Base-by-base conservation (phyloP, 768 basidiomycete genomes). In the Lentinula sp. region DNA sequence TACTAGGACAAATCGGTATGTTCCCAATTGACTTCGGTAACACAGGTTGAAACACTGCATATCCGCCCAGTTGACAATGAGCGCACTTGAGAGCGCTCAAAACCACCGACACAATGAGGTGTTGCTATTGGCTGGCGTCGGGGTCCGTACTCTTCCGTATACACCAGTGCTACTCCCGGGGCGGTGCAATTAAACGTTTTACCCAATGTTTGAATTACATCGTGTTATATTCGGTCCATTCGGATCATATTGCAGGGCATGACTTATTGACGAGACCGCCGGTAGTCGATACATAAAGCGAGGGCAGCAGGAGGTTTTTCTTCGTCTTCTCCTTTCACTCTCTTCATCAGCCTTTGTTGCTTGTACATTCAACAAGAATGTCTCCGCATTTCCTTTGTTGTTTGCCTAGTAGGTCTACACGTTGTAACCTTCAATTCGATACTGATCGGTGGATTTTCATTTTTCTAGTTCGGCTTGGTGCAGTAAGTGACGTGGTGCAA, bases 311-410 rank as follows among this genome's bases (percentile, higher is more conserved):
- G n/a, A 20, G 46, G n/a, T 9, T 48, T 48, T 20, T 4, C n/a
- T 7, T 23, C 46, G 20, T 20, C n/a, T 43, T 43, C 16, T 43
- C 46, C 18, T 20, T 23, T 5, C 7, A 23, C 18, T 9, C 20
- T 23, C 12, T 20, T 23, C 46, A 2, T 23, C n/a, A 4, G 9
- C 20, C 20, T 23, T 13, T 4, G 6, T 48, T 20, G 8, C 46
- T 48, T 48, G 6, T 6, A 18, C 20, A 9, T 18, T 12, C 9
- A 20, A 48, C 37, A 6, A 54, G 10, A 42, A 57, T 57, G 56
- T 43, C 56, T 16, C 56, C 56, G 18, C 56, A 57, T 23, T 57
- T 57, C 56, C 56, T 57, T 36, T 57, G 56, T 18, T 57, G 56
- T 45, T 20, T 57, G 13, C 56, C 56, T 13, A 57, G 41, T 57